Conservation (phyloP, 2,329 filamentous ascomycete genomes). For the Teratosphaeria gauchensis region DNA sequence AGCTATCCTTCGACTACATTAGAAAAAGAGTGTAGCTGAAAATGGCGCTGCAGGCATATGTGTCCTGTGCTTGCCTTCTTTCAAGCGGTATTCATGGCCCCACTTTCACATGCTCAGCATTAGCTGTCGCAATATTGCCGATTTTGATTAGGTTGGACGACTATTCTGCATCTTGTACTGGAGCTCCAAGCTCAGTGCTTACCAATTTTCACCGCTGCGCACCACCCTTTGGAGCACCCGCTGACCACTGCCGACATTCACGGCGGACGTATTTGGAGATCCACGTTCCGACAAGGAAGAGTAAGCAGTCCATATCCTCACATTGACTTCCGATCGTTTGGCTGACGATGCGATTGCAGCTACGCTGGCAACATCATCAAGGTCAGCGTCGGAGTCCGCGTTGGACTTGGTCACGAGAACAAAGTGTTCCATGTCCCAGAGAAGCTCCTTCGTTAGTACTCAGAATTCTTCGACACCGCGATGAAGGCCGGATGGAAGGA, state of each 20-base stretch:
- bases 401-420: no score
- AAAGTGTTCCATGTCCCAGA: no score
- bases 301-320: neutral
- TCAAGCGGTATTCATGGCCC: neutral
- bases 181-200: no score
- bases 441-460: no score
- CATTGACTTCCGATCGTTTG: no score
- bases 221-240: neutral
- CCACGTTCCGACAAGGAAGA: neutral
- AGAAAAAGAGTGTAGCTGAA: neutral
- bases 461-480: conserved; percentile 9
- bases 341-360: neutral
- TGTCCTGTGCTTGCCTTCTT: neutral
- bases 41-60: neutral
- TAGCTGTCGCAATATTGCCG: no score
- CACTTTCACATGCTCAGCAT: neutral
- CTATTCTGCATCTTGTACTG: no score
- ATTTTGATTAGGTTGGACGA: neutral
- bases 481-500: conserved; percentile 8
- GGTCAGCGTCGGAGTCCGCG: no score
- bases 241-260: neutral
- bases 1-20: no score
- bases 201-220: neutral
- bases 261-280: neutral
- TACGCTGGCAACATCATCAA: no score